phyloP scores from a whole-genome alignment of 805 yeast species.

The Sungouiella thailandica region DNA sequence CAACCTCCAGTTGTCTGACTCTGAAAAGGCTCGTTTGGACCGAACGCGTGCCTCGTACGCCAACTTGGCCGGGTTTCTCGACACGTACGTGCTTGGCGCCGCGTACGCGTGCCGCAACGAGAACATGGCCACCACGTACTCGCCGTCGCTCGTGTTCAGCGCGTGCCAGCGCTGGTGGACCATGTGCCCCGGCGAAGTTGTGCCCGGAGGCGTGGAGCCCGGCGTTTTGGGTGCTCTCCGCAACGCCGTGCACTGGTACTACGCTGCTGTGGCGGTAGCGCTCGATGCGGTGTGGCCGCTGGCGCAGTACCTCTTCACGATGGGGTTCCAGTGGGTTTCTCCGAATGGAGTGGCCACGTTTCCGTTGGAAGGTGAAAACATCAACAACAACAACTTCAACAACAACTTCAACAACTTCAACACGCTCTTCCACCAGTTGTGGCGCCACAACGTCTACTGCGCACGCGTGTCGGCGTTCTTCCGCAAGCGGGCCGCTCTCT shows the following conservation, averaged over 20 bases:
- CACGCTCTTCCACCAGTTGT: conserved; percentile 14
- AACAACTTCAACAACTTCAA: conserved; percentile 6
- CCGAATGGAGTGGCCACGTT: conserved; percentile 7
- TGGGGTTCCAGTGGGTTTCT: conserved; percentile 12
- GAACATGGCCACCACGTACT: conserved; percentile 15
- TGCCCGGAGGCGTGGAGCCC: conserved; percentile 1
- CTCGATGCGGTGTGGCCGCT: conserved; percentile 22
- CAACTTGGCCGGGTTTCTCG: conserved; percentile 13
- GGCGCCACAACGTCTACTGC: conserved; percentile 22
- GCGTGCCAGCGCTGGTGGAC: conserved; percentile 18
- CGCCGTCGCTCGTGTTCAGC: conserved; percentile 14
- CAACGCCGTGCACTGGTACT: conserved; percentile 19
- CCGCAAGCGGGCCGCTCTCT: conserved; percentile 16
- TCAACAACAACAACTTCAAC: conserved; percentile 6
- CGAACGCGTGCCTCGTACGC: too few species aligned
- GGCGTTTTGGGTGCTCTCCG: conserved; percentile 12
- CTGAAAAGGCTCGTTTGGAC: too few species aligned
- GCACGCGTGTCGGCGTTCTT: conserved; percentile 21
- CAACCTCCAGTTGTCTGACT: conserved; percentile 3
- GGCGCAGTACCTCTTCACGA: conserved; percentile 17
- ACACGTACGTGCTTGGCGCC: conserved; percentile 14
- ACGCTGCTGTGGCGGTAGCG: conserved; percentile 17
- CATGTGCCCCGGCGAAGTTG: conserved; percentile 17
- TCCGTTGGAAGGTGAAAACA: conserved; percentile 10
- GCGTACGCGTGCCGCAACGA: conserved; percentile 10